Conservation (phyloP, 176 grass and related monocot species). For the Aegilops tauschii region DNA sequence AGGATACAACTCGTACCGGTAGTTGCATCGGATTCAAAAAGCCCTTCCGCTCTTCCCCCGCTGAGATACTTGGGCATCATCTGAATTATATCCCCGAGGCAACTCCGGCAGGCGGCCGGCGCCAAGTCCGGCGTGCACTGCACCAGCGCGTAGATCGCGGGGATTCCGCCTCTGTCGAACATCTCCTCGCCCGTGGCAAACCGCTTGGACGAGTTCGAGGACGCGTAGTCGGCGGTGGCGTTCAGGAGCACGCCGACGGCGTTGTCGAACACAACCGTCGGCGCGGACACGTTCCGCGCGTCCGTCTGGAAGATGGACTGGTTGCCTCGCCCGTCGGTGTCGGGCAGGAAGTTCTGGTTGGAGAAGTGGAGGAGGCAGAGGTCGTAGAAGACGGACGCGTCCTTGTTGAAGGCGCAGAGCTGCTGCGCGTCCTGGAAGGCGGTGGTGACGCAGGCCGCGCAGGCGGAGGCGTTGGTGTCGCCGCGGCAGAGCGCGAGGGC, state of each 20-base stretch:
- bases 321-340: not conserved
- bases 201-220: not conserved
- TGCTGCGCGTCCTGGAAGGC: slow-evolving; percentile 26
- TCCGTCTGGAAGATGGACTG: not conserved
- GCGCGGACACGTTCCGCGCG: not conserved
- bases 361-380: slow-evolving; percentile 45
- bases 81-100: too few species aligned
- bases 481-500: slow-evolving; percentile 39
- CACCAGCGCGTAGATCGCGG: too few species aligned
- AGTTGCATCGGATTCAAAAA: too few species aligned
- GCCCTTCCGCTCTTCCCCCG: too few species aligned
- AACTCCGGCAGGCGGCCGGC: too few species aligned
- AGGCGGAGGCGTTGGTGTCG: slow-evolving; percentile 9
- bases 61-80: too few species aligned
- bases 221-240: not conserved
- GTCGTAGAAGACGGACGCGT: not conserved
- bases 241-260: not conserved
- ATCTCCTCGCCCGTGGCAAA: not conserved
- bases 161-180: too few species aligned
- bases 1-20: too few species aligned
- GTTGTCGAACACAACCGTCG: not conserved
- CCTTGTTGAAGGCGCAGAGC: slow-evolving; percentile 9
- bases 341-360: slow-evolving; percentile 34
- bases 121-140: too few species aligned
- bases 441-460: not conserved